Conservation (phyloP, 2,329 filamentous ascomycete genomes). For the Boeremia exigua region DNA sequence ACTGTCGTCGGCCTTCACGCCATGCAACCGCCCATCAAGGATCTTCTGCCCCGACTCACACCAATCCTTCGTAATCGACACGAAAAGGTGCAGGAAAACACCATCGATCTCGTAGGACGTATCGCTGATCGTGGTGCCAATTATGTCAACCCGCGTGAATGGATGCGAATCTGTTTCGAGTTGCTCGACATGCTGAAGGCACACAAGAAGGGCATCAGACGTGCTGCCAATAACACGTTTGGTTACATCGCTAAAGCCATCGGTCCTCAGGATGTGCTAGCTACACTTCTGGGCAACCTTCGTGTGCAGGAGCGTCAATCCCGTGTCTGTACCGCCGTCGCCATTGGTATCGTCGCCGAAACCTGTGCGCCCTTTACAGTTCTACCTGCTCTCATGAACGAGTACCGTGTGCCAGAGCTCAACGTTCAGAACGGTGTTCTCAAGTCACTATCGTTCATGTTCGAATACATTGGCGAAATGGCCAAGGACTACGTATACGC, state of each 20-base stretch:
- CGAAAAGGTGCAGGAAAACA: conserved; percentile 99
- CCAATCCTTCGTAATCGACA: conserved; percentile 98
- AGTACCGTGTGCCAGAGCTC: conserved; percentile 96
- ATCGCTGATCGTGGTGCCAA: conserved; percentile 97
- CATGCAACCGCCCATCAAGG: conserved; percentile 98
- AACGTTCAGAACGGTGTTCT: conserved; percentile 99
- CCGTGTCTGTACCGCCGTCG: conserved; percentile 96
- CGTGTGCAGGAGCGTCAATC: conserved; percentile 97
- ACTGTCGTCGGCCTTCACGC: conserved; percentile 97
- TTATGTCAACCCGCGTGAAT: conserved; percentile 94
- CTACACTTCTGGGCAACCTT: conserved; percentile 94
- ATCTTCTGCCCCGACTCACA: conserved; percentile 90
- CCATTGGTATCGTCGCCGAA: conserved; percentile 97
- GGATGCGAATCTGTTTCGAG: conserved; percentile 99
- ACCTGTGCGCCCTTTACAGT: conserved; percentile 98
- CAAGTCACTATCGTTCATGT: conserved; percentile 95
- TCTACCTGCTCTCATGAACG: conserved; percentile 98
- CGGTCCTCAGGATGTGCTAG: conserved; percentile 94
- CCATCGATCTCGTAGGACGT: conserved; percentile 95
- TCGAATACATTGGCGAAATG: conserved; percentile 99
- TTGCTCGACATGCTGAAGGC: conserved; percentile 99
- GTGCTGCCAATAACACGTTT: conserved; percentile 98
- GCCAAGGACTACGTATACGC: conserved; percentile 99
- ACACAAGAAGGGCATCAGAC: conserved; percentile 98
- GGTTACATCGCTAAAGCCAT: conserved; percentile 99